Conservation (phyloP, 495 filamentous ascomycete species). For the Xylaria nigripes region DNA sequence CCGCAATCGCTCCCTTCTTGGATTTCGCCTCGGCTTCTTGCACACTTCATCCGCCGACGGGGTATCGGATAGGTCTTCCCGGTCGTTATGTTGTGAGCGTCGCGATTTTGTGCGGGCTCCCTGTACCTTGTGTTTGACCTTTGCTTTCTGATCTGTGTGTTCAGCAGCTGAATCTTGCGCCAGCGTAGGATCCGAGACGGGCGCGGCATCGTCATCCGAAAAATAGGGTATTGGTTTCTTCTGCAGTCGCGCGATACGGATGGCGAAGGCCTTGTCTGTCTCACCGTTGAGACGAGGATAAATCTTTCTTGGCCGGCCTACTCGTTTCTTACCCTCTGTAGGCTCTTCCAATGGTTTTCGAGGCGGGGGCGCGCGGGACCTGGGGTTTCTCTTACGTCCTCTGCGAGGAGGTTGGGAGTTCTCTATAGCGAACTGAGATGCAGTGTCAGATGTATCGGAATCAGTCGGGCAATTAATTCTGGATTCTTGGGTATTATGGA, state of each 20-base stretch:
- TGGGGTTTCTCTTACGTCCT: conserved; percentile 1
- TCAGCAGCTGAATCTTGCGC: background rate
- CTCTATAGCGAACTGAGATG: conserved; percentile 4
- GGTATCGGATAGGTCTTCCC: background rate
- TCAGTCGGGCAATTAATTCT: conserved; percentile 18
- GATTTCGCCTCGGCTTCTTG: background rate
- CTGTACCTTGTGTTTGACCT: background rate
- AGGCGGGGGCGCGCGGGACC: conserved; percentile 15
- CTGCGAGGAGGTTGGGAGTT: background rate
- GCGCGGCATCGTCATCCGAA: conserved; percentile 5
- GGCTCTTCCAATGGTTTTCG: background rate
- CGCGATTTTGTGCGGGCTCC: background rate
- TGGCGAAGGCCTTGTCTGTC: conserved; percentile 32
- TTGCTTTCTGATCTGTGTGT: background rate
- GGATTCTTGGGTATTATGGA: conserved; percentile 55
- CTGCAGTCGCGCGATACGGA: conserved; percentile 31
- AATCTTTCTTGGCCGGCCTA: conserved; percentile 31
- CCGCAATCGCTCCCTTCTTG: conserved; percentile 31
- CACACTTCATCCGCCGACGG: background rate
- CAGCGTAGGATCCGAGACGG: conserved; percentile 3
- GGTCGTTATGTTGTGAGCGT: background rate
- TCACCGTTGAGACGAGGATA: conserved; percentile 36
- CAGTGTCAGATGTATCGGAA: conserved; percentile 19
- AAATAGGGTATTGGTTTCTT: conserved; percentile 19
- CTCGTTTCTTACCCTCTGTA: conserved; percentile 5